Evolutionary conservation across 2,329 filamentous ascomycete species (phyloP), one percentile per base, ranked within the genome.

Genomic region (Penicillium griseofulvum): DNA sequence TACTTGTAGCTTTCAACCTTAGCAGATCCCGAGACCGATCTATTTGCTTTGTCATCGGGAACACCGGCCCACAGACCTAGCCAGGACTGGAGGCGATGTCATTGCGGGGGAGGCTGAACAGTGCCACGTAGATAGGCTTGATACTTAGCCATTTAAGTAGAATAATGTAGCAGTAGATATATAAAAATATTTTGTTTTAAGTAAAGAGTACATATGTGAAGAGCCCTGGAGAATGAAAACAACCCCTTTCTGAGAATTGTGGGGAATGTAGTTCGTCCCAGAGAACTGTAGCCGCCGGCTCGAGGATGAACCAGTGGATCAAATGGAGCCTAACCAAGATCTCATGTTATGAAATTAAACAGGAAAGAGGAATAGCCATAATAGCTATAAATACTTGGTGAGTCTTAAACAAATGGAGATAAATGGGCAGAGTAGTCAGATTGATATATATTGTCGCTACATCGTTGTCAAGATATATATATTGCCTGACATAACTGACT

Each of bases 251-350:
- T 16, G 24, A 12, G 7, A 47, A 16, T 8, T 19, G 33, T 38
- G 48, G 28, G 44, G 38, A 50, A 14, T 49, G 37, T 49, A 56
- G 59, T 63, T 62, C 55, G 61, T 55, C 49, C 61, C 57, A 62
- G 22, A 47, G 44, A 49, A n/a, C n/a, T 8, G 6, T 2, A 41
- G 12, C 31, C 36, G 12, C 31, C 36, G 43, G 39, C 33, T 52
- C 48, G 10, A 26, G n/a, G 33, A 29, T 24, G 54, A 59, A 49
- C 52, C 53, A 52, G 33, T 52, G 58, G 59, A 56, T 54, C 55
- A 9, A 34, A 45, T 58, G 58, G 58, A 47, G 26, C 37, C 45
- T 19, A 46, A 54, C 41, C 58, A 56, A 43, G 9, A 34, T 12
- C 5, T 22, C 14, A 14, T 48, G 4, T 5, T 14, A 17, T 17